These are phyloP conservation scores for Microglena sp. DNA, from an alignment of 139 green algal genomes.

Conservation along the genomic window DNA sequence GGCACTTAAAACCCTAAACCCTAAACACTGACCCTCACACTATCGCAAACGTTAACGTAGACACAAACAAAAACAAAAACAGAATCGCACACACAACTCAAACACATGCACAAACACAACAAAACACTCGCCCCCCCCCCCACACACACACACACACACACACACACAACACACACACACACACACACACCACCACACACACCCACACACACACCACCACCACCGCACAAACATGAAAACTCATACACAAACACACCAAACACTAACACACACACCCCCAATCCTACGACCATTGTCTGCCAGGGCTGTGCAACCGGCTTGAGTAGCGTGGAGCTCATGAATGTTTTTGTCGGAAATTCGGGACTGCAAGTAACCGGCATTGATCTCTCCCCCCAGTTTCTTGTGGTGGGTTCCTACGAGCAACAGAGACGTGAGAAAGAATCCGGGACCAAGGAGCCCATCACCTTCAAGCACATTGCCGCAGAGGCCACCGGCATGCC, in stretches of 20 bases:
- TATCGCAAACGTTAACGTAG: background rate
- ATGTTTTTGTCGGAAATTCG: no score
- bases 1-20: no score
- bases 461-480: slow-evolving; percentile 45
- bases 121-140: background rate
- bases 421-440: slow-evolving; percentile 24
- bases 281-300: no score
- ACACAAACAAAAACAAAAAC: background rate
- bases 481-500: slow-evolving; percentile 53
- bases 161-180: background rate
- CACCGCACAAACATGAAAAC: background rate
- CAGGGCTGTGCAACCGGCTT: no score
- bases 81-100: background rate
- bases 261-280: background rate
- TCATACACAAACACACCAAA: background rate
- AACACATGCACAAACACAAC: background rate
- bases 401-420: slow-evolving; percentile 53
- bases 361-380: slow-evolving; percentile 53
- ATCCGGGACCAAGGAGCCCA: slow-evolving; percentile 17
- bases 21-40: background rate
- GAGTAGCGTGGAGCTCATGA: no score
- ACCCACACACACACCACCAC: background rate
- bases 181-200: background rate
- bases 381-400: slow-evolving; percentile 64
- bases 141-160: background rate